These are phyloP conservation scores for Pittosporum tobira DNA, from an alignment of 129 eudicot genomes.

Conservation along the genomic window DNA sequence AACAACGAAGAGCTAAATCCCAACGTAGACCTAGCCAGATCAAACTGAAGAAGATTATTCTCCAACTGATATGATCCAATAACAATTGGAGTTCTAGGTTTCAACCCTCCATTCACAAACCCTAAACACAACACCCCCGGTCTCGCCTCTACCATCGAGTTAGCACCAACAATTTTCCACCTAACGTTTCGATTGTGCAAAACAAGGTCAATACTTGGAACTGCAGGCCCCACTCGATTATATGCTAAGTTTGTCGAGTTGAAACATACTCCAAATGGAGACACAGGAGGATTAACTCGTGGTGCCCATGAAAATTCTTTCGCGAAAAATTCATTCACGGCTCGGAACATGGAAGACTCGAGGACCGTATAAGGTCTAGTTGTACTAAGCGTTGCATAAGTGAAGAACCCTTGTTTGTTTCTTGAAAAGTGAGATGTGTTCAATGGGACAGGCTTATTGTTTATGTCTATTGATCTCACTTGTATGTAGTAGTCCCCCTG, in stretches of 20 bases:
- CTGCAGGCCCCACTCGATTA: conserved; percentile 10
- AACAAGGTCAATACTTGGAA: conserved; percentile 31
- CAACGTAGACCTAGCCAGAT: conserved; percentile 29
- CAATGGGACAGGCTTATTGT: conserved; percentile 17
- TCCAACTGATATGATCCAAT: conserved; percentile 40
- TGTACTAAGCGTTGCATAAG: conserved; percentile 31
- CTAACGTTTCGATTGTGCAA: conserved; percentile 16
- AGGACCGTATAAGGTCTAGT: conserved; percentile 38
- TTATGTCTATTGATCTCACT: conserved; percentile 28
- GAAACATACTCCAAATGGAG: conserved; percentile 39
- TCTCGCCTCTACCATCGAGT: conserved; percentile 34
- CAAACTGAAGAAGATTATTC: conserved; percentile 36
- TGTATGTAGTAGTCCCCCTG: conserved; percentile 33
- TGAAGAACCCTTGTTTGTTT: conserved; percentile 5
- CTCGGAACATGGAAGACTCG: conserved; percentile 23
- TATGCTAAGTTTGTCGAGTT: conserved; percentile 18
- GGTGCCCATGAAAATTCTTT: conserved; percentile 13
- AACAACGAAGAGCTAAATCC: conserved; percentile 28
- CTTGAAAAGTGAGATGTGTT: conserved; percentile 13
- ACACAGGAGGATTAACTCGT: conserved; percentile 22
- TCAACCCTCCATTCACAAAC: conserved; percentile 38
- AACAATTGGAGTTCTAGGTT: conserved; percentile 24
- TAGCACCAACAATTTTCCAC: conserved; percentile 30
- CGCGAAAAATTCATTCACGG: conserved; percentile 14
- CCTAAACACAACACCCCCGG: conserved; percentile 37